phyloP scores from a whole-genome alignment of 2,329 filamentous ascomycete species.

The Pseudocercospora fijiensis region DNA sequence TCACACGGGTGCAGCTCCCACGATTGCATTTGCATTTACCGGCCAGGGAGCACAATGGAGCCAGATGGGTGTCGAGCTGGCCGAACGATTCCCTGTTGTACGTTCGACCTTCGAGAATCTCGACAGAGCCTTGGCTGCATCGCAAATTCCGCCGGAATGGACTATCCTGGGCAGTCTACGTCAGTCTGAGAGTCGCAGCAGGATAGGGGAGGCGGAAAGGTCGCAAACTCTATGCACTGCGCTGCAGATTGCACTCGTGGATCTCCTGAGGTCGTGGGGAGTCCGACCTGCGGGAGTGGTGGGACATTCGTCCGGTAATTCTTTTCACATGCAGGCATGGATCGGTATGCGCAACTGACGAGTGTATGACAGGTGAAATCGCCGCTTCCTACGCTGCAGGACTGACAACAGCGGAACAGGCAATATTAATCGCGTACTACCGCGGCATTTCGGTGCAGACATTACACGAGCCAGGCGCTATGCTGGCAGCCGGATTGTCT shows the following conservation, averaged over 20 bases:
- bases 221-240: background rate
- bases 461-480: background rate
- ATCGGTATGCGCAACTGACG: background rate
- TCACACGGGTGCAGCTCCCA: background rate
- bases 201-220: background rate
- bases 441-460: background rate
- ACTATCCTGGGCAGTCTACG: background rate
- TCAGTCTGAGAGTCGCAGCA: background rate
- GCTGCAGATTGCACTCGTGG: background rate
- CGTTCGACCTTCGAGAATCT: background rate
- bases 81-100: background rate
- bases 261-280: background rate
- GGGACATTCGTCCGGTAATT: background rate
- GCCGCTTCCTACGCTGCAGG: background rate
- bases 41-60: background rate
- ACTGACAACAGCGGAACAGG: background rate
- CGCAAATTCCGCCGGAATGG: background rate
- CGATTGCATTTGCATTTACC: background rate
- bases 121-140: background rate
- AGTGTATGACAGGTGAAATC: background rate
- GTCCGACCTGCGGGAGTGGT: background rate
- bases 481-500: background rate
- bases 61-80: background rate
- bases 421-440: background rate
- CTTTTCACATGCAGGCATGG: background rate